Evolutionary conservation across 2,329 filamentous ascomycete species (phyloP).

Genomic region (Arachnopeziza araneosa): DNA sequence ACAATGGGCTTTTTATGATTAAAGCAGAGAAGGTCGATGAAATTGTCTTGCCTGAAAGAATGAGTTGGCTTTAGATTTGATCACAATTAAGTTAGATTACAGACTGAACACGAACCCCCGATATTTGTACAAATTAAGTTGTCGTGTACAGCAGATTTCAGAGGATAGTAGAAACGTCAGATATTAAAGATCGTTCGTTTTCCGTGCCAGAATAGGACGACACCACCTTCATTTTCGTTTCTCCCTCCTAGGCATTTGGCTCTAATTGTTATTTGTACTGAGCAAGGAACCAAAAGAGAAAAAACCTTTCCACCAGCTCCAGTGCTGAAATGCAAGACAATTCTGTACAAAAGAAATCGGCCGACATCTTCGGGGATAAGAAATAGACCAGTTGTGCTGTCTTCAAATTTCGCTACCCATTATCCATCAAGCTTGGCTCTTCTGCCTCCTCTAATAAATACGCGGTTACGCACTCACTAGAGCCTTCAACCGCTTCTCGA

Average conservation of each 20-base stretch:
- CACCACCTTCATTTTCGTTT: not conserved
- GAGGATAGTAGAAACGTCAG: too few relatives aligned
- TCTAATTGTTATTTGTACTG: not conserved
- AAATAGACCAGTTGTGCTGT: not conserved
- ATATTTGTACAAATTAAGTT: too few relatives aligned
- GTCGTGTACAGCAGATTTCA: too few relatives aligned
- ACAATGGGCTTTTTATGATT: too few relatives aligned
- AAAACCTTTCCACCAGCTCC: not conserved
- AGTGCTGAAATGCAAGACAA: not conserved
- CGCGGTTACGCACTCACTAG: slow-evolving; percentile 44
- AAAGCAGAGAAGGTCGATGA: too few relatives aligned
- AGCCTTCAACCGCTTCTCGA: slow-evolving; percentile 74
- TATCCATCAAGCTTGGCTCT: not conserved
- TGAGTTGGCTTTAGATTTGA: too few relatives aligned
- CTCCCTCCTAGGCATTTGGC: not conserved
- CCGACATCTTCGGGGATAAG: not conserved
- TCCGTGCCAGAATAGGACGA: too few relatives aligned
- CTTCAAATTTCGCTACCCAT: not conserved
- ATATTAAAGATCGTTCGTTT: too few relatives aligned
- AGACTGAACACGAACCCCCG: too few relatives aligned
- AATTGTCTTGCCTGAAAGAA: too few relatives aligned
- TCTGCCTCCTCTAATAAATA: not conserved
- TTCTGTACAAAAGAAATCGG: not conserved
- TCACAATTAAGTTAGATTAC: too few relatives aligned
- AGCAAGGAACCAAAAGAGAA: not conserved